Evolutionary conservation across 306 rosid species (phyloP).

Genomic region (barrel medic (Medicago truncatula)): DNA sequence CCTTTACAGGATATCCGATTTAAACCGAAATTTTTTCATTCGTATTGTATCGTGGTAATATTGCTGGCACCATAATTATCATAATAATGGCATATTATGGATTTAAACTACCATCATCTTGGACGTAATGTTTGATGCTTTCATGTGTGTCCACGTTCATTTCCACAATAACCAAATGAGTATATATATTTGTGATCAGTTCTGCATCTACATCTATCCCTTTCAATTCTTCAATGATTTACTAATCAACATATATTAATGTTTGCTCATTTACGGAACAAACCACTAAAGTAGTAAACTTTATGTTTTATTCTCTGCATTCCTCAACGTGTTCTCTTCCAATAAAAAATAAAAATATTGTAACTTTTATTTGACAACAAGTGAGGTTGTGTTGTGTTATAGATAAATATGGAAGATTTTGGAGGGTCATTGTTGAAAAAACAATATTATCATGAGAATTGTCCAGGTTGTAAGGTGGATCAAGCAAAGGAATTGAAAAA

Average conservation of each 20-base stretch:
- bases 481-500: slow-evolving; percentile 46
- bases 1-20: no score
- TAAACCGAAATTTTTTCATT: no score
- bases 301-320: no score
- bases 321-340: neutral
- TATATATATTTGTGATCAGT: neutral
- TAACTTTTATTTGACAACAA: no score
- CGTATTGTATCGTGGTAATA: no score
- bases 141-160: neutral
- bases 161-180: neutral
- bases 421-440: slow-evolving; percentile 58
- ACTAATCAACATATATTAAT: neutral
- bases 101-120: neutral
- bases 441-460: slow-evolving; percentile 53
- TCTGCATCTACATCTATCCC: neutral
- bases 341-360: no score
- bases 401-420: slow-evolving; percentile 52
- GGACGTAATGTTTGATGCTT: neutral
- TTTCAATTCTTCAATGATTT: no score
- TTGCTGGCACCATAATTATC: no score
- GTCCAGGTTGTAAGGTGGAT: slow-evolving; percentile 87
- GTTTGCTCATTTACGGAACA: neutral
- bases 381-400: neutral
- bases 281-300: neutral
- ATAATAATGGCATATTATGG: no score